Percentiles rank a stretch among this genome's conserved stretches.
Evolutionary conservation across 768 basidiomycete genomes (phyloP).

Genomic region (Gautieria morchelliformis): DNA sequence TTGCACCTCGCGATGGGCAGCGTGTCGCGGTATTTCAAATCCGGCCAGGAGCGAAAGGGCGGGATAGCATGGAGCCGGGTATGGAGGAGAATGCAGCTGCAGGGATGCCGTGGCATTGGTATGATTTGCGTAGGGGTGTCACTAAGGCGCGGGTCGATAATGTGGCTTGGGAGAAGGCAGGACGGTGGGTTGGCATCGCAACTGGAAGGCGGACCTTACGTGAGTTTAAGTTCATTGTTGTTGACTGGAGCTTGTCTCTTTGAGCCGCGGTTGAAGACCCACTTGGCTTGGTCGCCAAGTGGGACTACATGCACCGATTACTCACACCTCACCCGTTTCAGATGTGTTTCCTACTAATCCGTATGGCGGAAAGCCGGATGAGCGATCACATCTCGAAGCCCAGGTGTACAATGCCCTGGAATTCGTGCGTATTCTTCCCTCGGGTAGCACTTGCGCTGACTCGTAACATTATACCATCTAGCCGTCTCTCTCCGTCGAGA

Average conservation of each 20-base stretch:
- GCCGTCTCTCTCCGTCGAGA: conserved; percentile 43
- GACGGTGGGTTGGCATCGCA: conserved; percentile 60
- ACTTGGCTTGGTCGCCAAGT: no score
- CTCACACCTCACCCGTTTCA: conserved; percentile 15
- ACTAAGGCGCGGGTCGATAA: conserved; percentile 57
- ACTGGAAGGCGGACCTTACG: conserved; percentile 33
- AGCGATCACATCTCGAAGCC: conserved; percentile 49
- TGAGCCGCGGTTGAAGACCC: no score
- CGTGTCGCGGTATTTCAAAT: conserved; percentile 40
- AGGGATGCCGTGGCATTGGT: conserved; percentile 42
- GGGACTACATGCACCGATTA: conserved; percentile 35
- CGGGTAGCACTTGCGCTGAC: neutral
- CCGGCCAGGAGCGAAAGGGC: conserved; percentile 6
- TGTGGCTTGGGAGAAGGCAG: conserved; percentile 45
- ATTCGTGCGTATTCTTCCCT: conserved; percentile 29
- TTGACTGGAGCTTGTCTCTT: no score
- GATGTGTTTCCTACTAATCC: conserved; percentile 75
- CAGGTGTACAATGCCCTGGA: conserved; percentile 44
- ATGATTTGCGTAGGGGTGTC: conserved; percentile 60
- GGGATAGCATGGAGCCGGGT: neutral
- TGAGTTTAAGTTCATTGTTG: conserved; percentile 12
- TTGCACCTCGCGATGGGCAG: conserved; percentile 48
- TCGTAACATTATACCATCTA: conserved; percentile 16
- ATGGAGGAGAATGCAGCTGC: conserved; percentile 12
- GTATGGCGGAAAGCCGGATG: conserved; percentile 60